Evolutionary conservation across 2,329 filamentous ascomycete species (phyloP).

Genomic region (Meredithiella fracta): DNA sequence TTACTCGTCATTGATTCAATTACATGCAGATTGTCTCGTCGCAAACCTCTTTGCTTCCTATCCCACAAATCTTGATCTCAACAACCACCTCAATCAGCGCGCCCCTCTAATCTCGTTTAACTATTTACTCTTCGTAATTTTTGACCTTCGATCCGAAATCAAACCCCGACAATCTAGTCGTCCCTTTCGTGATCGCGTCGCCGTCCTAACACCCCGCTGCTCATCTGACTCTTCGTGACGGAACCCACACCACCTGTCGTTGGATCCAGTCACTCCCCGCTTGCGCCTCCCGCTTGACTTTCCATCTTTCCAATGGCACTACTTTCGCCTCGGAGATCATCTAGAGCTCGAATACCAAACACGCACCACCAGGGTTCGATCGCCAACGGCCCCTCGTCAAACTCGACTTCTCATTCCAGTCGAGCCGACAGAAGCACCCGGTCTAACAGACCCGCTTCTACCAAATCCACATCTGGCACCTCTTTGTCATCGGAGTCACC

Average conservation of each 20-base stretch:
- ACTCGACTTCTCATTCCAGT: conserved; percentile 60
- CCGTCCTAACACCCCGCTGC: neutral
- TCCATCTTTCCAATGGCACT: conserved; percentile 36
- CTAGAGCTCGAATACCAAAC: conserved; percentile 66
- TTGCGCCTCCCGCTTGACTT: neutral
- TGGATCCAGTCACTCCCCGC: neutral
- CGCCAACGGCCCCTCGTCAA: conserved; percentile 25
- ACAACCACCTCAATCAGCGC: neutral
- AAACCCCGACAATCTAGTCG: neutral
- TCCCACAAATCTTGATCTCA: neutral
- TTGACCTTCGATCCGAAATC: no score
- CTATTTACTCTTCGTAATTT: no score
- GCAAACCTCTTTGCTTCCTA: neutral
- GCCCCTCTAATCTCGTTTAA: no score
- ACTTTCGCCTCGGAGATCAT: conserved; percentile 68
- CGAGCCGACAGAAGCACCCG: conserved; percentile 59
- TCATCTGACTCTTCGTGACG: no score
- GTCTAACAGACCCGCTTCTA: conserved; percentile 45
- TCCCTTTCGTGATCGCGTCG: neutral
- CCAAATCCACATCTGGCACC: conserved; percentile 60
- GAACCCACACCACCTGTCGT: neutral
- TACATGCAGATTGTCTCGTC: neutral
- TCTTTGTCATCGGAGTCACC: conserved; percentile 54
- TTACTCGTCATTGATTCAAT: neutral
- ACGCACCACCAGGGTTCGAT: conserved; percentile 45